A percentile compares a stretch with the other conserved stretches of the same genome.
Evolutionary conservation across 2,329 filamentous ascomycete species (phyloP).

Genomic region (Aureobasidium zeae): DNA sequence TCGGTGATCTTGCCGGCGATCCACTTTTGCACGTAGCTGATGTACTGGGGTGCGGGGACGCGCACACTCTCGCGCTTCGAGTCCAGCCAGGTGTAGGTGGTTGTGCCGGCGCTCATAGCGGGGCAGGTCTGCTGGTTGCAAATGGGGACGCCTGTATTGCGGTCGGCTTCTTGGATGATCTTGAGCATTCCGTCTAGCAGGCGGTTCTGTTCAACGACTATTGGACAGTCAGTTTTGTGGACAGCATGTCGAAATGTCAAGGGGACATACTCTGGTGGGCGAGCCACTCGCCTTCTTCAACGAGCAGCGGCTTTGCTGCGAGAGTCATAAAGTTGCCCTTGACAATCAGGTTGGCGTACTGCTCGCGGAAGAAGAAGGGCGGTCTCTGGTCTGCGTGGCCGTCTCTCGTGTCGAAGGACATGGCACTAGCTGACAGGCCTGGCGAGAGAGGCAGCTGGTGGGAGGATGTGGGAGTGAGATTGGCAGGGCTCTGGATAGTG

Average conservation of each 20-base stretch:
- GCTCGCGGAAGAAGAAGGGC: conserved; percentile 65
- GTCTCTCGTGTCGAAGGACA: conserved; percentile 55
- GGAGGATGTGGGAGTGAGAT: conserved; percentile 19
- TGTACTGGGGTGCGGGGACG: conserved; percentile 86
- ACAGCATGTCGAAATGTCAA: too few species aligned
- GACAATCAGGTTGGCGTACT: conserved; percentile 76
- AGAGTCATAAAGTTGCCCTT: conserved; percentile 97
- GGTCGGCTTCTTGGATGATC: conserved; percentile 78
- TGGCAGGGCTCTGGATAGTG: conserved; percentile 25
- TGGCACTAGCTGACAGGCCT: conserved; percentile 48
- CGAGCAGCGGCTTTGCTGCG: conserved; percentile 83
- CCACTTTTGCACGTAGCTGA: conserved; percentile 93
- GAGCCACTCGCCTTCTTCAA: conserved; percentile 91
- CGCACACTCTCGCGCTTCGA: conserved; percentile 78
- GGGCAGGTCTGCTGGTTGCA: conserved; percentile 80
- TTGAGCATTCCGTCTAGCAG: conserved; percentile 83
- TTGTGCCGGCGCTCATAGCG: conserved; percentile 92
- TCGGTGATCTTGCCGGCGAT: conserved; percentile 94
- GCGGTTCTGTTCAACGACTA: conserved; percentile 88
- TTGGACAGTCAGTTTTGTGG: too few species aligned
- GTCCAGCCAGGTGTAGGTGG: conserved; percentile 96
- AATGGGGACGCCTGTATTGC: conserved; percentile 61
- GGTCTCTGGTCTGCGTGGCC: conserved; percentile 44
- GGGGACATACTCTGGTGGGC: conserved; percentile 87
- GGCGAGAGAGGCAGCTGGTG: conserved; percentile 22